Evolutionary conservation across 345 rosid genomes (phyloP).

Genomic region (Barbarea vulgaris): DNA sequence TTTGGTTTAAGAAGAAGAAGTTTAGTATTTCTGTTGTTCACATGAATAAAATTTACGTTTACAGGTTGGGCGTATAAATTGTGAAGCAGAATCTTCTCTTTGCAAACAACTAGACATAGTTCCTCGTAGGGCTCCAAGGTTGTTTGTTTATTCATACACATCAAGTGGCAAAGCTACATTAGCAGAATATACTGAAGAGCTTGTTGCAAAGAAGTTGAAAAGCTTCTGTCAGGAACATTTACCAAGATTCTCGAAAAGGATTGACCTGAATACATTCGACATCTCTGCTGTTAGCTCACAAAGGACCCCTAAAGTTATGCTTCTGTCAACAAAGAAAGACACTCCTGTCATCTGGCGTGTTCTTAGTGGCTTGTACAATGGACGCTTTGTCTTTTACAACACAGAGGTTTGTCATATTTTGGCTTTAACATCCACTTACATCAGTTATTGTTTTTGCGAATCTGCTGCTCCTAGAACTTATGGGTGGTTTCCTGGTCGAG

Average conservation of each 20-base stretch:
- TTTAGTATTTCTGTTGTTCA: not conserved
- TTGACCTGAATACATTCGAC: conserved; percentile 52
- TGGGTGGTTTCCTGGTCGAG: not conserved
- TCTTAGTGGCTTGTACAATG: conserved; percentile 77
- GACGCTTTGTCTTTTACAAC: conserved; percentile 62
- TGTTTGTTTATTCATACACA: conserved; percentile 69
- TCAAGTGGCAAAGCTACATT: conserved; percentile 57
- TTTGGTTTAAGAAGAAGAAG: not conserved
- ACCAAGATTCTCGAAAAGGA: conserved; percentile 70
- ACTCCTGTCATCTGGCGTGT: conserved; percentile 89
- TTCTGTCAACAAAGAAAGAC: conserved; percentile 80
- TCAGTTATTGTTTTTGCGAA: not conserved
- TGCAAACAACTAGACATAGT: conserved; percentile 66
- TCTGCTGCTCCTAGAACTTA: not conserved
- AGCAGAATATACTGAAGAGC: conserved; percentile 72
- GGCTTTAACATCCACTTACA: conserved; percentile 10
- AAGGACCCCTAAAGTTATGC: conserved; percentile 61
- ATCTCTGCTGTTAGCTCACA: conserved; percentile 40
- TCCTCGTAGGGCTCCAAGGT: conserved; percentile 59
- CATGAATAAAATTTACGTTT: not conserved
- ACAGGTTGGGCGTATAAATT: conserved; percentile 79
- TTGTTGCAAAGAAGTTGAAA: conserved; percentile 57
- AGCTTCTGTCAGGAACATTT: conserved; percentile 76
- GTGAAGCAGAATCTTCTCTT: conserved; percentile 69
- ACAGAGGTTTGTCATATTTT: conserved; percentile 56